Evolutionary conservation across 108 stramenopile genomes (phyloP), one percentile per base, ranked within the genome.

Genomic region (Cyclotella sp.): DNA sequence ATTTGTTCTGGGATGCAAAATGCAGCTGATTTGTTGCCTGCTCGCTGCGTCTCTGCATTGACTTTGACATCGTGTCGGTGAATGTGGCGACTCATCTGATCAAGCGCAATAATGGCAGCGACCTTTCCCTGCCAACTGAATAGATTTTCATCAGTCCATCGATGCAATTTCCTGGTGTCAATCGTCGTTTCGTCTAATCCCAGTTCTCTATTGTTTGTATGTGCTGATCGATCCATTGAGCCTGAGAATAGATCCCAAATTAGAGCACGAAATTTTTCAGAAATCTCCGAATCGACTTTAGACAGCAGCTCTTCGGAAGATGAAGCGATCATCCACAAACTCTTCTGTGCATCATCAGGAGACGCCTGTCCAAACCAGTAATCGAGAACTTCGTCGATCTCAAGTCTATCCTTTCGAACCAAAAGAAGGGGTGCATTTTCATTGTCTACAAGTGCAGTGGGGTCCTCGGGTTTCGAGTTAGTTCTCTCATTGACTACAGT

Each of bases 281-380:
- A 51, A 78, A 93, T 90, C 49, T 89, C 84, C 19, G 73, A 66
- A 84, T 93, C 93, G 15, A 93, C 86, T 49, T 66, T 60, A 52
- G 61, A 34, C 18, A 83, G 75, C 26, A 79, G 83, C 59, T 85
- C 68, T 21, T 29, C 55, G 0, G 93, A 91, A 40, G 87, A 87
- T 16, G 89, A 69, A 15, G 90, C 87, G 75, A 95, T 93, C 94
- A 95, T 95, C 94, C 94, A 95, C 0, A 95, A 78, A 43, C 83
- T 78, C 63, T 95, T 93, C 76, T 93, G 94, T 7, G 89, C 69
- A 26, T 65, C 63, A 60, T 95, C 90, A 12, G 91, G 91, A 21
- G 83, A 62, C 39, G 86, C 75, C 75, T 89, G 87, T 24, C 93
- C 93, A 71, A 92, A 92, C 93, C 93, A 95, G 65, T 85, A 92